A percentile compares a stretch with the other conserved stretches of the same genome.
phyloP scores from a whole-genome alignment of 129 eudicot species.

The Ambrosia artemisiifolia region DNA sequence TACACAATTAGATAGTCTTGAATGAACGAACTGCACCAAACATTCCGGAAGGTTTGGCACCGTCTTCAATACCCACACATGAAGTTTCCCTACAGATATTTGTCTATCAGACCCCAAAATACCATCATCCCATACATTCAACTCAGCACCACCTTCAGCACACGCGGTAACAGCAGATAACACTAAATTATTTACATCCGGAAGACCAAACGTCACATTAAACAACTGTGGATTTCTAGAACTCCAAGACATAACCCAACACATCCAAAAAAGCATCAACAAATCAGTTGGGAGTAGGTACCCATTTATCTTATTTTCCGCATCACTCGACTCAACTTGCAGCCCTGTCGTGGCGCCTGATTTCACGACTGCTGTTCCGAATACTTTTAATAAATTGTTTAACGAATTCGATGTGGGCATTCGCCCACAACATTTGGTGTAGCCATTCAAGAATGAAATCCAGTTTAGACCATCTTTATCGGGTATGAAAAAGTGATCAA shows the following conservation, averaged over 20 bases:
- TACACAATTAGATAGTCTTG: slow-evolving; percentile 47
- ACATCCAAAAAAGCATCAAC: slow-evolving; percentile 65
- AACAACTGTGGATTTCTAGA: slow-evolving; percentile 25
- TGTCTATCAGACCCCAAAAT: slow-evolving; percentile 39
- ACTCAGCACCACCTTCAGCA: slow-evolving; percentile 37
- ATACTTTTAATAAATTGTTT: slow-evolving; percentile 48
- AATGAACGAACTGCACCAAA: slow-evolving; percentile 53
- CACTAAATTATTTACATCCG: slow-evolving; percentile 67
- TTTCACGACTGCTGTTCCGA: slow-evolving; percentile 37
- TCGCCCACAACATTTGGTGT: slow-evolving; percentile 66
- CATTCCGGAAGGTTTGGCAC: slow-evolving; percentile 82
- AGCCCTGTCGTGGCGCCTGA: slow-evolving; percentile 63
- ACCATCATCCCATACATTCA: slow-evolving; percentile 39
- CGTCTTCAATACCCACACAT: slow-evolving; percentile 71
- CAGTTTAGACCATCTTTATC: slow-evolving; percentile 63
- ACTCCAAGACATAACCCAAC: slow-evolving; percentile 75
- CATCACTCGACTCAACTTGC: slow-evolving; percentile 56
- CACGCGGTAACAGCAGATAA: slow-evolving; percentile 67
- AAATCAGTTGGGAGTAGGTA: slow-evolving; percentile 53
- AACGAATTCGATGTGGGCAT: slow-evolving; percentile 50
- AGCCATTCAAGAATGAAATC: slow-evolving; percentile 74
- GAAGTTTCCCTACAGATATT: slow-evolving; percentile 60
- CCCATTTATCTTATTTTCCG: slow-evolving; percentile 67
- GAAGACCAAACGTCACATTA: slow-evolving; percentile 36
- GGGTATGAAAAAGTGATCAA: slow-evolving; percentile 54